Base-by-base conservation (phyloP, 2,329 filamentous ascomycete species). In the Aurifilum marmelostoma region DNA sequence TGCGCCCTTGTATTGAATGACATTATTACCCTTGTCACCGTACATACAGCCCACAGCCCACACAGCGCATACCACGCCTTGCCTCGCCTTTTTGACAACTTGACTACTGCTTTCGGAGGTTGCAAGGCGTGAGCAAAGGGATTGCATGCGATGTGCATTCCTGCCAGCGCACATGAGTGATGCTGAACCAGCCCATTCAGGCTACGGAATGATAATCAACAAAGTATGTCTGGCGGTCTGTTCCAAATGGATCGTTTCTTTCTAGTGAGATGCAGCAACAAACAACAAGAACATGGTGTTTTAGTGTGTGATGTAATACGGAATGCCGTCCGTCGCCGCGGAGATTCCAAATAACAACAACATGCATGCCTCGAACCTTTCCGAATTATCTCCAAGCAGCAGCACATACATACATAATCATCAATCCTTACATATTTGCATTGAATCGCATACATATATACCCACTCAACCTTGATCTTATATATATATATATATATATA, bases 1-100 rank as follows among this genome's bases (percentile, higher is more conserved):
- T 54, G 50, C 50, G 50, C 50, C 50, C 50, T 54, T 54, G 50
- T 54, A 16, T 27, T 24, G n/a, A n/a, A n/a, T n/a, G n/a, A n/a
- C n/a, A n/a, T n/a, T n/a, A n/a, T 12, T 12, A 29, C 11, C 52
- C 52, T 12, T 56, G 52, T 56, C 27, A 29, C 52, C 29, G 24
- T 29, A 1, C 52, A 32, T 29, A 8, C 18, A 47, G 21, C 21
- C 2, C 43, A 47, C n/a, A n/a, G n/a, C n/a, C n/a, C n/a, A n/a
- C n/a, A n/a, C n/a, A n/a, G n/a, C n/a, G n/a, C n/a, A n/a, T n/a
- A n/a, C 3, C 52, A 56, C 24, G 27, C 52, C 24, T 18, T 56
- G 50, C 50, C 14, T 47, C 21, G 21, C 12, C 16, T 54, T 24
- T 24, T 56, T 56, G 27, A 29, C 24, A 56, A 29, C 52, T 56